Conservation (phyloP, 352 stramenopile species). For the Globisporangium spiculum region DNA sequence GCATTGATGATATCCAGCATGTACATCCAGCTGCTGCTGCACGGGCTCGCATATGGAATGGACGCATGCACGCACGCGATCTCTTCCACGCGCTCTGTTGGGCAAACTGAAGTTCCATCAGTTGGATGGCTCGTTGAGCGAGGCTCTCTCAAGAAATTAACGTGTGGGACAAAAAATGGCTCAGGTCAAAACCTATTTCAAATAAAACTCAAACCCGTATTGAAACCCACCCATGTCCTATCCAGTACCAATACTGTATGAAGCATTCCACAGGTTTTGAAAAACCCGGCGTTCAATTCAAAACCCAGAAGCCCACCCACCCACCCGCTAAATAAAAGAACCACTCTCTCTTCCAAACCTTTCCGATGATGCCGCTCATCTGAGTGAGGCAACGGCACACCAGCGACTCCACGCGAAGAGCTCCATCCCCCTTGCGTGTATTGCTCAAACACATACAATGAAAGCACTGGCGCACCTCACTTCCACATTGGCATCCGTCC, state of each 20-base stretch:
- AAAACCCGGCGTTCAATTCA: background rate
- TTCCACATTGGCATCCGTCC: background rate
- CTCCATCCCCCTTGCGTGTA: conserved; percentile 9
- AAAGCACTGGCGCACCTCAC: conserved; percentile 5
- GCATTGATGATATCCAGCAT: too few relatives aligned
- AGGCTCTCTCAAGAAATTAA: background rate
- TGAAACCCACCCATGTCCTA: background rate
- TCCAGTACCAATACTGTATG: background rate
- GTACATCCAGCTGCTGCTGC: background rate
- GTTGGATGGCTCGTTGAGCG: background rate
- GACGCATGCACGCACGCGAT: background rate
- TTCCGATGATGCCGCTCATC: background rate
- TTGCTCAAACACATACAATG: conserved; percentile 12
- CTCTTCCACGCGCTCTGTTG: background rate
- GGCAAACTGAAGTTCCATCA: conserved; percentile 1
- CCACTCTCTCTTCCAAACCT: background rate
- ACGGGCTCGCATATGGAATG: background rate
- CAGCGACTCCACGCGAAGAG: background rate
- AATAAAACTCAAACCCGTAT: background rate
- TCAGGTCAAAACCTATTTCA: background rate
- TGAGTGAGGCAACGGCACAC: background rate
- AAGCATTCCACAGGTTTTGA: background rate
- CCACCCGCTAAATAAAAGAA: background rate
- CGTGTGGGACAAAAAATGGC: background rate
- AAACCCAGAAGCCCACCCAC: background rate